phyloP scores from a whole-genome alignment of 2,329 filamentous ascomycete species.

The Aureobasidium melanogenum region DNA sequence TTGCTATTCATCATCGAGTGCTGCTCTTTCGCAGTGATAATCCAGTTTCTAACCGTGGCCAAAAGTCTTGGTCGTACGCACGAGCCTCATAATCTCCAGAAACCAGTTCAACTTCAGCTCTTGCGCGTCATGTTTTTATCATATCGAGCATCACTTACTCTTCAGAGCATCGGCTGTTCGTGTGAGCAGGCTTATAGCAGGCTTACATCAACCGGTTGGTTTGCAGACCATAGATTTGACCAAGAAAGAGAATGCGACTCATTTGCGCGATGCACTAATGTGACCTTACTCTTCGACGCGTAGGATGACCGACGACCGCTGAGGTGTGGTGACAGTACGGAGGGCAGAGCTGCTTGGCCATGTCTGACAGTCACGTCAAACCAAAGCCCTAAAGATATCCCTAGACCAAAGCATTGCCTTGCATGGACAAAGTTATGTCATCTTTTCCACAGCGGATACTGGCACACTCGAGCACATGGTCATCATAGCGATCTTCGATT shows the following conservation, averaged over 20 bases:
- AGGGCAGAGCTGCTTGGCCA: neutral
- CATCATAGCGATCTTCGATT: neutral
- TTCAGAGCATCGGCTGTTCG: neutral
- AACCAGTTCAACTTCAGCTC: neutral
- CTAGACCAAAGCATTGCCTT: neutral
- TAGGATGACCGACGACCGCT: neutral
- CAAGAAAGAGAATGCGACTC: no score
- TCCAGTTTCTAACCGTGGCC: neutral
- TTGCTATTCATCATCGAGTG: neutral
- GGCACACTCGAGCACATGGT: neutral
- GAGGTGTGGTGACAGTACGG: neutral
- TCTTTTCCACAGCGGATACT: neutral
- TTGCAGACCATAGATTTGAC: neutral
- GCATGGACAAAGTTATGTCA: neutral
- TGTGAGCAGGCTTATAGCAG: no score
- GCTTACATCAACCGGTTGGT: no score
- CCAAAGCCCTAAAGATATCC: neutral
- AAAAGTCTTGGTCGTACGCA: neutral
- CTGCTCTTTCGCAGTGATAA: neutral
- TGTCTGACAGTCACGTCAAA: neutral
- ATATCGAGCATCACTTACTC: neutral
- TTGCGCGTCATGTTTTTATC: neutral
- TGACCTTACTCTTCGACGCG: neutral
- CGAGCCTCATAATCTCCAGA: neutral
- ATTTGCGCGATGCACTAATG: no score